phyloP scores from a whole-genome alignment of 2,329 filamentous ascomycete genomes.

The Aspergillus sp. region DNA sequence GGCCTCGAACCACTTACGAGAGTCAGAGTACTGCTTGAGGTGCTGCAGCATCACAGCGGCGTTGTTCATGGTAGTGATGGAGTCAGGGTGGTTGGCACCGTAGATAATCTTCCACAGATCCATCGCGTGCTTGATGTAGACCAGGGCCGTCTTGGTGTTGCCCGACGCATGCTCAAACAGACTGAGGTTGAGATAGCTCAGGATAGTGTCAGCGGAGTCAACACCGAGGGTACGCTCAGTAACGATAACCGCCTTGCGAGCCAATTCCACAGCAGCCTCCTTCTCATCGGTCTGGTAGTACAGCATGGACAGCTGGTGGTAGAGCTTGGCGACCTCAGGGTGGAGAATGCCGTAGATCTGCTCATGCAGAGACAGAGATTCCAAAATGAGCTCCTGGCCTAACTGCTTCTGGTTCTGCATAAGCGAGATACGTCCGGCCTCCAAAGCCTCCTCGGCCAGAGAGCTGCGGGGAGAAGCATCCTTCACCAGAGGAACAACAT shows the following conservation, averaged over 20 bases:
- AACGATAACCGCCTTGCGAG: constrained; percentile 94
- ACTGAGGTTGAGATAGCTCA: constrained; percentile 94
- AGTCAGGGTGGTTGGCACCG: constrained; percentile 88
- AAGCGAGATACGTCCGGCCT: constrained; percentile 94
- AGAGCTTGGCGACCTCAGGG: constrained; percentile 91
- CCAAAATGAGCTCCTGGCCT: constrained; percentile 91
- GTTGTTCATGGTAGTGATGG: constrained; percentile 98
- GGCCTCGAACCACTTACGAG: constrained; percentile 93
- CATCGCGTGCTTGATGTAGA: constrained; percentile 87
- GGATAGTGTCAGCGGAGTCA: constrained; percentile 88
- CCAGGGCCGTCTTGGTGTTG: constrained; percentile 83
- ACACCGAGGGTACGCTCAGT: constrained; percentile 91
- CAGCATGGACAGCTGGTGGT: constrained; percentile 91
- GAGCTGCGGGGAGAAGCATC: constrained; percentile 88
- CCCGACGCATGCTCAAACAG: constrained; percentile 90
- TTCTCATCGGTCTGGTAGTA: constrained; percentile 99
- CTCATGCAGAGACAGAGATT: constrained; percentile 93
- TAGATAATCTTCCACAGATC: constrained; percentile 98
- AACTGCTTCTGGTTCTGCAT: constrained; percentile 93
- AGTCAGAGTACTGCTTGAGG: constrained; percentile 91
- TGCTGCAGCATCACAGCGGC: constrained; percentile 97
- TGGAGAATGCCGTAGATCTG: constrained; percentile 98
- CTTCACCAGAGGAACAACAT: constrained; percentile 92
- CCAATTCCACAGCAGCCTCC: constrained; percentile 89
- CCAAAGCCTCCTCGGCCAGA: constrained; percentile 90